Conservation (phyloP, 441 rosid genomes). For the Aquilaria agallochum region DNA sequence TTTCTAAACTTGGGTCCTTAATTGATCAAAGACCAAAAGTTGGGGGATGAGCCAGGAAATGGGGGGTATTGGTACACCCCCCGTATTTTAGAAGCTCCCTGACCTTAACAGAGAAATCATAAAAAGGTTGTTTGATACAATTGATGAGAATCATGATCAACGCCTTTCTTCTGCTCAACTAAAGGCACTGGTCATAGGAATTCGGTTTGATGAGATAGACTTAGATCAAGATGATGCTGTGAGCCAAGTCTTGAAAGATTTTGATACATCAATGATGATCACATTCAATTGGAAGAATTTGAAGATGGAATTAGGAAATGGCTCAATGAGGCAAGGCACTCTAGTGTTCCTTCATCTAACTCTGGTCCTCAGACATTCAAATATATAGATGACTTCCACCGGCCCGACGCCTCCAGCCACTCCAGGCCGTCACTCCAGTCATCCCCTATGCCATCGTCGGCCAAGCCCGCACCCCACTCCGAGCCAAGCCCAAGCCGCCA, state of each 20-base stretch:
- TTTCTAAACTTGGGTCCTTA: too few relatives aligned
- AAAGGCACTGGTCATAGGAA: conserved; percentile 80
- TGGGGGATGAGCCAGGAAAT: too few relatives aligned
- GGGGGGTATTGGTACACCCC: too few relatives aligned
- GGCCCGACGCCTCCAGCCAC: neutral
- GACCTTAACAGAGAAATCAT: conserved; percentile 47
- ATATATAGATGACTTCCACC: conserved; percentile 46
- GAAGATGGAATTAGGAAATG: conserved; percentile 54
- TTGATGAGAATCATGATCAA: conserved; percentile 63
- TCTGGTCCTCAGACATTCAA: conserved; percentile 47
- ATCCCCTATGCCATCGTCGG: too few relatives aligned
- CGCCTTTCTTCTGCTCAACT: conserved; percentile 59
- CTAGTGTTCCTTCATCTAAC: conserved; percentile 29
- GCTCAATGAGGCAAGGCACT: conserved; percentile 53
- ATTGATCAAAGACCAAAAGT: too few relatives aligned
- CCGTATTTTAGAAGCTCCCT: neutral
- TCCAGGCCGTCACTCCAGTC: too few relatives aligned
- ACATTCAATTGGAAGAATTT: conserved; percentile 48
- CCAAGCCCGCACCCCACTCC: too few relatives aligned
- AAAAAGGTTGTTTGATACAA: conserved; percentile 50
- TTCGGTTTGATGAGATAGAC: conserved; percentile 76
- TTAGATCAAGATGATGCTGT: conserved; percentile 71
- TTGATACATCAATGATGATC: conserved; percentile 52
- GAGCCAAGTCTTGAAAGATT: conserved; percentile 55
- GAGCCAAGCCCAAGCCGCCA: too few relatives aligned